Evolutionary conservation across 2,329 filamentous ascomycete species (phyloP).

Genomic region (Aspergillus chevalieri): DNA sequence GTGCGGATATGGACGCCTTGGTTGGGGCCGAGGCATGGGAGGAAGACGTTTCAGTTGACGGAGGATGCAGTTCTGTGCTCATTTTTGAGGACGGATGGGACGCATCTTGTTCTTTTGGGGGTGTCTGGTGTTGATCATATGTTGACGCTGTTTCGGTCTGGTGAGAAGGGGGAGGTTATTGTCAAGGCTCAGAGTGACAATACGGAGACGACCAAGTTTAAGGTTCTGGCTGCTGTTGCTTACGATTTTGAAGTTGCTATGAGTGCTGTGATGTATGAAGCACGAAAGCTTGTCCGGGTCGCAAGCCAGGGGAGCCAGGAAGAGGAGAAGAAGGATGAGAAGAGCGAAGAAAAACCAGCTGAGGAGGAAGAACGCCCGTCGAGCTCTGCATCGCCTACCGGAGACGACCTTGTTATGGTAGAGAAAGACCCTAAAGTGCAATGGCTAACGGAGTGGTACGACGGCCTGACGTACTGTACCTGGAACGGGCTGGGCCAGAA

Average conservation of each 20-base stretch:
- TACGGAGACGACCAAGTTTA: constrained; percentile 47
- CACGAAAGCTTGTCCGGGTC: constrained; percentile 56
- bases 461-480: constrained; percentile 89
- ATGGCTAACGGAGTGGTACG: constrained; percentile 86
- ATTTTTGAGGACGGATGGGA: constrained; percentile 66
- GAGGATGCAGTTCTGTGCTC: constrained; percentile 74
- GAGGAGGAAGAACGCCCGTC: background rate
- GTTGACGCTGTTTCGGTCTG: constrained; percentile 62
- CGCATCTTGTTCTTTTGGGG: constrained; percentile 70
- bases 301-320: constrained; percentile 9
- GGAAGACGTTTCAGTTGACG: constrained; percentile 58
- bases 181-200: constrained; percentile 69
- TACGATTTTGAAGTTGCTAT: constrained; percentile 68
- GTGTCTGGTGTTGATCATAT: constrained; percentile 69
- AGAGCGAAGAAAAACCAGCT: constrained; percentile 11
- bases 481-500: constrained; percentile 90
- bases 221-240: constrained; percentile 65
- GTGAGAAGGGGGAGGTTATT: constrained; percentile 58
- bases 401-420: constrained; percentile 38
- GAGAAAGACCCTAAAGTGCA: constrained; percentile 38
- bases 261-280: constrained; percentile 79
- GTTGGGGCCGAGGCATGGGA: constrained; percentile 83
- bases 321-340: constrained; percentile 8
- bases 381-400: constrained; percentile 25
- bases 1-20: constrained; percentile 76